These are phyloP conservation scores for Lasiosphaeria ovina DNA, from an alignment of 495 filamentous ascomycete species.

Conservation along the genomic window DNA sequence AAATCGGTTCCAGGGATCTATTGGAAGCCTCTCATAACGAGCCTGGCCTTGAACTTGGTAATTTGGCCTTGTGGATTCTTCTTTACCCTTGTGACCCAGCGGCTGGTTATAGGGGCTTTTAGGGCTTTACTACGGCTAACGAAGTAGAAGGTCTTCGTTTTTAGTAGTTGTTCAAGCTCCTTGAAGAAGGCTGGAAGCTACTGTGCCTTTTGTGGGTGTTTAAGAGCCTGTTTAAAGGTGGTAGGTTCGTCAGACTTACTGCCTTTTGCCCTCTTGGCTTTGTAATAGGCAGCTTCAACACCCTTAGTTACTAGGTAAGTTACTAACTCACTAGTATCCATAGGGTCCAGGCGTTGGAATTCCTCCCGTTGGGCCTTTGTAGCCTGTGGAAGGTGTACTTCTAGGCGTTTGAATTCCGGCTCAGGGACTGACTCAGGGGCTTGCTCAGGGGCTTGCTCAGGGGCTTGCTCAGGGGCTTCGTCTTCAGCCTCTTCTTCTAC, in stretches of 20 bases:
- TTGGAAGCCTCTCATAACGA: background rate
- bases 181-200: background rate
- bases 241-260: background rate
- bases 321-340: background rate
- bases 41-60: background rate
- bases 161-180: background rate
- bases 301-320: background rate
- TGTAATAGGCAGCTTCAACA: background rate
- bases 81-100: background rate
- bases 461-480: no score
- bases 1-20: background rate
- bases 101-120: background rate
- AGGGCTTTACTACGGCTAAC: background rate
- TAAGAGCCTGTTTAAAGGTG: background rate
- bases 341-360: background rate
- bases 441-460: no score
- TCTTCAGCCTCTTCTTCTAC: no score
- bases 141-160: background rate
- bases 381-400: no score
- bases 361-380: no score
- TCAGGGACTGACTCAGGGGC: no score
- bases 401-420: no score
- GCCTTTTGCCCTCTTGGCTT: background rate
- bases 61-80: background rate
- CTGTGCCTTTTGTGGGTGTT: background rate